Conservation (phyloP, 371 early-diverging fungal species). For the Mortierella sp. region DNA sequence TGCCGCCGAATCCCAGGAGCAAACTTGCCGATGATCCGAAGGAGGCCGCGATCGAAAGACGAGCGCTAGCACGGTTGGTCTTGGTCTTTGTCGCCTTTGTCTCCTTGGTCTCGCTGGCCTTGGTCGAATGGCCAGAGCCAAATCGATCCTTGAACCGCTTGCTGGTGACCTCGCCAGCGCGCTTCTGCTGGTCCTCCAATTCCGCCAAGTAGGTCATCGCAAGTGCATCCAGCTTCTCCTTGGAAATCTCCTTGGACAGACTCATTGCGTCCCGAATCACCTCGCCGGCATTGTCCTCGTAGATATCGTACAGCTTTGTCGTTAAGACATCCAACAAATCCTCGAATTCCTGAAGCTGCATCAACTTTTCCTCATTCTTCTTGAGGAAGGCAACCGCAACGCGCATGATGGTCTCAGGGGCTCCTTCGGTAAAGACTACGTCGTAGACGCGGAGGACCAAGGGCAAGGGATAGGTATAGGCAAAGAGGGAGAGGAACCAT, state of each 20-base stretch:
- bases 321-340: constrained; percentile 84
- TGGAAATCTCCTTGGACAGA: constrained; percentile 76
- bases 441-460: constrained; percentile 94
- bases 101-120: constrained; percentile 11
- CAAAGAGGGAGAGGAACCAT: constrained; percentile 97
- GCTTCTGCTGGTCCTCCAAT: constrained; percentile 73
- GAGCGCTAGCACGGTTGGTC: constrained; percentile 29
- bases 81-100: constrained; percentile 36
- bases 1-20: constrained; percentile 12
- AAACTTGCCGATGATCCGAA: constrained; percentile 44
- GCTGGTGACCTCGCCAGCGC: constrained; percentile 70
- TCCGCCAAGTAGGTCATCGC: constrained; percentile 76
- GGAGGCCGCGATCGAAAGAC: constrained; percentile 49
- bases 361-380: constrained; percentile 76
- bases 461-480: constrained; percentile 92
- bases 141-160: constrained; percentile 53
- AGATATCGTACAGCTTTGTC: constrained; percentile 80
- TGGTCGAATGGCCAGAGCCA: constrained; percentile 37
- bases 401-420: constrained; percentile 88
- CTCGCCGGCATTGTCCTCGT: constrained; percentile 71
- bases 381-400: constrained; percentile 92
- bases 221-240: constrained; percentile 78
- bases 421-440: constrained; percentile 89
- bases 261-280: constrained; percentile 86
- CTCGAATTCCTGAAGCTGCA: constrained; percentile 88